Conservation (phyloP, 1,139 yeast species). For the Taiozyma onychis region DNA sequence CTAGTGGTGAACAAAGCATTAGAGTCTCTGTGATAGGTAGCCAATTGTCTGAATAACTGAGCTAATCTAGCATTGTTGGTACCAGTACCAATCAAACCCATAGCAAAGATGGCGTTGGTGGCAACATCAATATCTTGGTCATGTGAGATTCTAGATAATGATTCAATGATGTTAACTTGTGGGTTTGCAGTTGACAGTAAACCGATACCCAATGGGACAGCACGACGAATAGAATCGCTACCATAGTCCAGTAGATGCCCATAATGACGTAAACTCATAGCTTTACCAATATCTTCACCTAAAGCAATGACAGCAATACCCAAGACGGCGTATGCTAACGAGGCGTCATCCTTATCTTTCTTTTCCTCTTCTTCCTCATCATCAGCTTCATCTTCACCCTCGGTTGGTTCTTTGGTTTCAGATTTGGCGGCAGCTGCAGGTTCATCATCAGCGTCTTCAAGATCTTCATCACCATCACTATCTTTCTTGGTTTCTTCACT, state of each 20-base stretch:
- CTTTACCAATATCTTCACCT: slow-evolving; percentile 98
- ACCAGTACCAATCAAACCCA: slow-evolving; percentile 99
- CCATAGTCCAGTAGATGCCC: slow-evolving; percentile 98
- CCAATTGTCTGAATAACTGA: slow-evolving; percentile 89
- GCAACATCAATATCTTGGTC: slow-evolving; percentile 95
- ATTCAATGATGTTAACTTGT: slow-evolving; percentile 95
- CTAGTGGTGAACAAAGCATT: slow-evolving; percentile 91
- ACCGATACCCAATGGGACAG: slow-evolving; percentile 98
- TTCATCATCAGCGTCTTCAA: slow-evolving; percentile 22
- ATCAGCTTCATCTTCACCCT: slow-evolving; percentile 27
- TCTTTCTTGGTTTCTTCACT: slow-evolving; percentile 17
- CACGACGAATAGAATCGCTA: slow-evolving; percentile 82
- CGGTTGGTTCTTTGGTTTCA: slow-evolving; percentile 2
- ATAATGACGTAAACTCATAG: slow-evolving; percentile 95
- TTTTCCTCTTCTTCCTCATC: slow-evolving; percentile 27
- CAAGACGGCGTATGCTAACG: slow-evolving; percentile 86
- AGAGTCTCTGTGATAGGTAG: slow-evolving; percentile 88
- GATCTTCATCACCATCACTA: slow-evolving; percentile 19
- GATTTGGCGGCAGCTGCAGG: slow-evolving; percentile 15
- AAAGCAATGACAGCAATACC: slow-evolving; percentile 93
- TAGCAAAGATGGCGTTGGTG: slow-evolving; percentile 87
- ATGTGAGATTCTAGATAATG: slow-evolving; percentile 92
- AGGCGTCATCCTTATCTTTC: slow-evolving; percentile 54
- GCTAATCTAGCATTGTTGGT: slow-evolving; percentile 98
- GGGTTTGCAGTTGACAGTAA: slow-evolving; percentile 91